Conservation (phyloP, 139 green algal species). For the Micractinium conductrix region DNA sequence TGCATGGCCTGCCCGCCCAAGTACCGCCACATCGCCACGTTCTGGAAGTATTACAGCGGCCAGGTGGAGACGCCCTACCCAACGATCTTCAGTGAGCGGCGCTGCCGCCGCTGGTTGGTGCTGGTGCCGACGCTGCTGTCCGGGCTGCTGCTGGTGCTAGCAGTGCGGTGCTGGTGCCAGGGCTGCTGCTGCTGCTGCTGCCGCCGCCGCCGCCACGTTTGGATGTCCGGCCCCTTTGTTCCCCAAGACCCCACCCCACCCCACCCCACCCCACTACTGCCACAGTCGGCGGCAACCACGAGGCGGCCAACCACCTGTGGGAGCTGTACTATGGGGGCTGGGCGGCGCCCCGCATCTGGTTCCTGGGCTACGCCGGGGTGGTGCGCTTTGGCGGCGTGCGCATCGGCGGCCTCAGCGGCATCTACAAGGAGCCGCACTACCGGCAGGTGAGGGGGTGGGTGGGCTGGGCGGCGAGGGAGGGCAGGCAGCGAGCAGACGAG, state of each 20-base stretch:
- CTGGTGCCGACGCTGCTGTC: background rate
- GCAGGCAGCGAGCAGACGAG: too few species aligned
- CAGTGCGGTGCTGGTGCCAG: background rate
- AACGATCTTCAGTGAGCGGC: constrained; percentile 91
- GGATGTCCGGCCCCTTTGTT: too few species aligned
- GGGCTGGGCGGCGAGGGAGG: too few species aligned
- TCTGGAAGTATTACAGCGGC: constrained; percentile 97
- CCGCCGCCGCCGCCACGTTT: too few species aligned
- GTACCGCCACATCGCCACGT: constrained; percentile 90
- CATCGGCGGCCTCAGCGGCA: constrained; percentile 95
- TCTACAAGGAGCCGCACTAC: constrained; percentile 87
- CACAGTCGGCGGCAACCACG: constrained; percentile 99
- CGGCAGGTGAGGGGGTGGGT: constrained; percentile 36
- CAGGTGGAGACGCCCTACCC: constrained; percentile 79
- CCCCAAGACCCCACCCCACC: too few species aligned
- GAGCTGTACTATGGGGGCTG: constrained; percentile 98
- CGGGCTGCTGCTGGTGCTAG: background rate
- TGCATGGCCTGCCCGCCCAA: constrained; percentile 94
- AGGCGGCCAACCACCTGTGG: constrained; percentile 94
- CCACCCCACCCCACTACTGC: too few species aligned
- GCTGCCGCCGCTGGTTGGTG: background rate
- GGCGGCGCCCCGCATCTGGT: constrained; percentile 97
- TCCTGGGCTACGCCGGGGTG: constrained; percentile 90
- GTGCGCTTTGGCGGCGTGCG: constrained; percentile 92
- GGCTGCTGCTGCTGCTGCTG: background rate